phyloP scores from a whole-genome alignment of 2,329 filamentous ascomycete species.

The Pseudogymnoascus sp. region DNA sequence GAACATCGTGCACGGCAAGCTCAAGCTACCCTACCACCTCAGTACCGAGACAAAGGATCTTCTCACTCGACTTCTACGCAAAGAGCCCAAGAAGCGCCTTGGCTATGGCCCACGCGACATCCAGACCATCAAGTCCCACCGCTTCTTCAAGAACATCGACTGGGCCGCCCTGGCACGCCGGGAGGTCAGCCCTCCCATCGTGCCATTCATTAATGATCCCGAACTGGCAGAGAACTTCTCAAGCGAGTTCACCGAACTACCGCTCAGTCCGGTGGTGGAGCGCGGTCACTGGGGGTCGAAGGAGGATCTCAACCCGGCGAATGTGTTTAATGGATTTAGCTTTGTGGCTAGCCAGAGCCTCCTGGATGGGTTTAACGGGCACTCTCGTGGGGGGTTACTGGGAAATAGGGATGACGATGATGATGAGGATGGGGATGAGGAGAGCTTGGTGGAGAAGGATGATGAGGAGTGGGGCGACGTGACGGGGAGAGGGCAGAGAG shows the following conservation, averaged over 20 bases:
- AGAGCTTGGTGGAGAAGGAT: background rate
- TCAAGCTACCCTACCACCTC: conserved; percentile 82
- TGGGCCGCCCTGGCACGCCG: conserved; percentile 80
- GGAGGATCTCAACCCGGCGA: conserved; percentile 19
- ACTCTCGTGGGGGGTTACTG: conserved; percentile 12
- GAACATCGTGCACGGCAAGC: conserved; percentile 89
- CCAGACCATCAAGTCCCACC: conserved; percentile 75
- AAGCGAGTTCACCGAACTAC: conserved; percentile 79
- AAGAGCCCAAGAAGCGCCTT: conserved; percentile 84
- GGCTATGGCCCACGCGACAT: conserved; percentile 81
- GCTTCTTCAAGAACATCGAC: conserved; percentile 95
- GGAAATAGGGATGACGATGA: background rate
- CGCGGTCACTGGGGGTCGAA: conserved; percentile 16
- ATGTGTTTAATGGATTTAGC: conserved; percentile 28
- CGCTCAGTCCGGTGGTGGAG: conserved; percentile 62
- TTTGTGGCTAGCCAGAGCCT: conserved; percentile 29
- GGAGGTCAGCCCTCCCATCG: conserved; percentile 80
- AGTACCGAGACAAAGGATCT: conserved; percentile 89
- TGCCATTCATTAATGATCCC: conserved; percentile 88
- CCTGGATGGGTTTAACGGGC: conserved; percentile 23
- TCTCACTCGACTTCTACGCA: conserved; percentile 78
- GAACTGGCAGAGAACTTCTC: conserved; percentile 96
- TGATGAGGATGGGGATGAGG: conserved; percentile 4
- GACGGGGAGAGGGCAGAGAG: background rate
- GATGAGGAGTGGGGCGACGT: background rate